Conservation (phyloP, 257 asterid genomes). For the Plantago major region DNA sequence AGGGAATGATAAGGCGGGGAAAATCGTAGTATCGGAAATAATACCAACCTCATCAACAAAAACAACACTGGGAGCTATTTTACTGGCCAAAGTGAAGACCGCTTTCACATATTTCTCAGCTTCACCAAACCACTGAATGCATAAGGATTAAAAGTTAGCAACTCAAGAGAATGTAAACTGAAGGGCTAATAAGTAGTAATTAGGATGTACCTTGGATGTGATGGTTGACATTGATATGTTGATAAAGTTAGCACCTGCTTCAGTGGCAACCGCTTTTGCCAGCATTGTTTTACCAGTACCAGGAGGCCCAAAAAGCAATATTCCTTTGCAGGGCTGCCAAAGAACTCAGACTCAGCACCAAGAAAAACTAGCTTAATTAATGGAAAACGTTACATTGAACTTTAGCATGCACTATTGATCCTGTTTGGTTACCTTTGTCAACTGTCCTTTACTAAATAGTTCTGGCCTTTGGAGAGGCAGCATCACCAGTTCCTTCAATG, state of each 20-base stretch:
- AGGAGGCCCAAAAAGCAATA: constrained; percentile 92
- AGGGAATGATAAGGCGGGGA: neutral
- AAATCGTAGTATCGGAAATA: neutral
- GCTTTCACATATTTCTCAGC: constrained; percentile 57
- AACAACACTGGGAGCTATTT: constrained; percentile 47
- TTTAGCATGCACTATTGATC: constrained; percentile 11
- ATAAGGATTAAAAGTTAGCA: constrained; percentile 15
- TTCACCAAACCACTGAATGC: constrained; percentile 48
- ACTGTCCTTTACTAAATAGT: constrained; percentile 80
- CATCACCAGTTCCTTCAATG: constrained; percentile 88
- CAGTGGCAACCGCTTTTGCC: constrained; percentile 95
- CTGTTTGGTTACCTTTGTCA: constrained; percentile 52
- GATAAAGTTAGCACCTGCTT: constrained; percentile 74
- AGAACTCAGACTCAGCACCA: constrained; percentile 20
- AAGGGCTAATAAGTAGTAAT: neutral
- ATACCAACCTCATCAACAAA: constrained; percentile 51
- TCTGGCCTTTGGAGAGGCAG: constrained; percentile 86
- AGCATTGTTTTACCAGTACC: constrained; percentile 94
- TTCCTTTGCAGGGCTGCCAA: constrained; percentile 89
- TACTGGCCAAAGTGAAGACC: constrained; percentile 50
- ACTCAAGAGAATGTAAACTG: neutral
- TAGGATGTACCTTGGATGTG: constrained; percentile 41
- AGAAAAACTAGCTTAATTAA: constrained; percentile 18
- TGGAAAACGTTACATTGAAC: constrained; percentile 7
- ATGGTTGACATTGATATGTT: constrained; percentile 53